These are phyloP conservation scores for Monocercomonoides exilis DNA, from an alignment of 78 protist species.

Conservation along the genomic window DNA sequence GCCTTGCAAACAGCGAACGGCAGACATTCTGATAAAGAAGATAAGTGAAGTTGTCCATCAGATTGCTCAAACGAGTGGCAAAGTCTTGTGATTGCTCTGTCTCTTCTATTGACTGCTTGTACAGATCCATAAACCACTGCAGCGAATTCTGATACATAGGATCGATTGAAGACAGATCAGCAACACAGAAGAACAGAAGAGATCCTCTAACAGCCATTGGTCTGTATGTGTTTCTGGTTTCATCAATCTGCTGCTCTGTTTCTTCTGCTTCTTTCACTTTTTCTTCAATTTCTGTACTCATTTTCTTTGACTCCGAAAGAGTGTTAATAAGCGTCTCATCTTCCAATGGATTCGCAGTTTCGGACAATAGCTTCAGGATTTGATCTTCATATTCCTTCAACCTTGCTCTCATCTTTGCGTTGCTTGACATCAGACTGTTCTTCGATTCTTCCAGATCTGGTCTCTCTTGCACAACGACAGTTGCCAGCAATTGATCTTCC, in stretches of 20 bases:
- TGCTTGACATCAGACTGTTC: slow-evolving; percentile 34
- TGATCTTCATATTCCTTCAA: slow-evolving; percentile 53
- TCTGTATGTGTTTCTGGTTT: slow-evolving; percentile 45
- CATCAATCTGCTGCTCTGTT: slow-evolving; percentile 57
- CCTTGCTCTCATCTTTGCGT: slow-evolving; percentile 50
- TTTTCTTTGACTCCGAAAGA: slow-evolving; percentile 57
- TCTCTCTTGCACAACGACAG: slow-evolving; percentile 59
- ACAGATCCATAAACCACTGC: slow-evolving; percentile 64
- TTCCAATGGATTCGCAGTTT: slow-evolving; percentile 57
- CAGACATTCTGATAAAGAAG: slow-evolving; percentile 61
- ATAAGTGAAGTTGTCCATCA: slow-evolving; percentile 51
- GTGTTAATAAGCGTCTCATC: slow-evolving; percentile 66
- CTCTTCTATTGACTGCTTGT: slow-evolving; percentile 33
- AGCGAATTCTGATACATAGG: slow-evolving; percentile 90
- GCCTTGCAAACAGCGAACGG: slow-evolving; percentile 65
- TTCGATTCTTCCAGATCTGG: slow-evolving; percentile 63
- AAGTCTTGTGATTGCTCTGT: slow-evolving; percentile 25
- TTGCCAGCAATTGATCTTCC: slow-evolving; percentile 67
- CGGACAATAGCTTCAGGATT: slow-evolving; percentile 55
- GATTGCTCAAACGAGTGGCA: slow-evolving; percentile 7
- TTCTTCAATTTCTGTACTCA: slow-evolving; percentile 26
- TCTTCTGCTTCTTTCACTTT: slow-evolving; percentile 48
- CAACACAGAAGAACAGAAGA: slow-evolving; percentile 71
- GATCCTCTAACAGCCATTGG: slow-evolving; percentile 46
- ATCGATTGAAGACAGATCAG: slow-evolving; percentile 56